Evolutionary conservation across 2,329 filamentous ascomycete species (phyloP).

Genomic region (Pyrenochaeta sp.): DNA sequence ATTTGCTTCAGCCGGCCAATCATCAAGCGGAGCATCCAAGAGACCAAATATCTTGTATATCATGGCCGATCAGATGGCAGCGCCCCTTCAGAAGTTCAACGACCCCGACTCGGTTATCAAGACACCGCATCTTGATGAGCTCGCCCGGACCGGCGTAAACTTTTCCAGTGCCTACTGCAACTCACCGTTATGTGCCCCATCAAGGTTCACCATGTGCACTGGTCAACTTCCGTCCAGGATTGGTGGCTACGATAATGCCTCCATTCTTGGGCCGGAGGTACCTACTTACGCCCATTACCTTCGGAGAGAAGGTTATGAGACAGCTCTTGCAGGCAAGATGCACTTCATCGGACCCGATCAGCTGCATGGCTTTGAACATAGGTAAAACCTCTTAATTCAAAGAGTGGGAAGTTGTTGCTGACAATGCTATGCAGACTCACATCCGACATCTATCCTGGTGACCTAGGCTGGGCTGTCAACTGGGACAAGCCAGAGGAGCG

Average conservation of each 20-base stretch:
- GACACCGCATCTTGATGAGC: constrained; percentile 85
- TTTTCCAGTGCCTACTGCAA: constrained; percentile 96
- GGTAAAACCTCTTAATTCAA: constrained; percentile 20
- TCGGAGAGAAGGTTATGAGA: constrained; percentile 84
- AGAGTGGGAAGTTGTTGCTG: background rate
- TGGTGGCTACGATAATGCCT: constrained; percentile 89
- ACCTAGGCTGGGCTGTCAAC: constrained; percentile 94
- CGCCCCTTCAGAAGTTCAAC: constrained; percentile 90
- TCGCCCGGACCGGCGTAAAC: constrained; percentile 82
- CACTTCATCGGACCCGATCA: constrained; percentile 92
- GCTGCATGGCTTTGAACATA: constrained; percentile 88
- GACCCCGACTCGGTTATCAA: constrained; percentile 88
- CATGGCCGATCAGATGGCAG: constrained; percentile 95
- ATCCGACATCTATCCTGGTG: constrained; percentile 93
- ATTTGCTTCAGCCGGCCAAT: constrained; percentile 26
- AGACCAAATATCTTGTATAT: constrained; percentile 87
- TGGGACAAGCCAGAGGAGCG: constrained; percentile 88
- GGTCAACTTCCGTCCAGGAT: constrained; percentile 92
- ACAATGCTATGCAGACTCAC: constrained; percentile 68
- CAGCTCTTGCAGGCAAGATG: constrained; percentile 93
- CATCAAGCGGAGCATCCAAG: constrained; percentile 19
- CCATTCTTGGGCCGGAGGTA: constrained; percentile 80
- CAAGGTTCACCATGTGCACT: constrained; percentile 92
- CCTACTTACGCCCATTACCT: constrained; percentile 95
- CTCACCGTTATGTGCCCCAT: constrained; percentile 89